Evolutionary conservation across 805 yeast species (phyloP), one percentile per base, ranked within the genome.

Genomic region (Yamadazyma laniorum): DNA sequence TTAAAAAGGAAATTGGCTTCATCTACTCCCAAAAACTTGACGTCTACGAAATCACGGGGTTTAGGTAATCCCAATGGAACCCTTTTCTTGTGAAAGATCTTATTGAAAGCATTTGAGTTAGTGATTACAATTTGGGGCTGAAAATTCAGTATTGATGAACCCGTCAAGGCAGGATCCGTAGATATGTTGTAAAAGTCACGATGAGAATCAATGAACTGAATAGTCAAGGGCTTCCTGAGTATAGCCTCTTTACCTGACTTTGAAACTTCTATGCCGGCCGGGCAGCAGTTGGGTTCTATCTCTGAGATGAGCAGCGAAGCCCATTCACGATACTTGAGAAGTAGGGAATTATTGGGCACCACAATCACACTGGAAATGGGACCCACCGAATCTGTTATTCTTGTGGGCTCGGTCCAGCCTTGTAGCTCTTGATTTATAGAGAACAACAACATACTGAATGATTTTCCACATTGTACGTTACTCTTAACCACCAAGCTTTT

Each of bases 331-430:
- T 56, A 60, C 29, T 51, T 43, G 6, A 42, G 42, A 3, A 59
- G 49, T 18, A 52, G 15, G 3, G 38, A 46, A 30, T 49, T 51
- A 6, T 58, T 53, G 4, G 64, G 64, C 5, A 52, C 62, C 6
- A 59, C 23, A 18, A 59, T 47, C 2, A 58, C 22, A 15, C 29
- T 13, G 29, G 8, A 9, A 21, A 21, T 21, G 23, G 23, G 23
- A 16, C 15, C 9, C 18, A 29, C 19, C 32, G 53, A 39, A 17
- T 57, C 56, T 1, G 48, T 32, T 2, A 40, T 39, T n/a, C n/a
- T n/a, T n/a, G n/a, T n/a, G n/a, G n/a, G n/a, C 3, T 43, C 32
- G 3, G 30, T 29, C 13, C 30, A 33, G 19, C 41, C 35, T 19
- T 48, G 38, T 18, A 59, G 39, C 0, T 56, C 22, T 9, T 34